Evolutionary conservation across 768 basidiomycete species (phyloP), one percentile per base, ranked within the genome.

Genomic region (Cystofilobasidium bisporidii): DNA sequence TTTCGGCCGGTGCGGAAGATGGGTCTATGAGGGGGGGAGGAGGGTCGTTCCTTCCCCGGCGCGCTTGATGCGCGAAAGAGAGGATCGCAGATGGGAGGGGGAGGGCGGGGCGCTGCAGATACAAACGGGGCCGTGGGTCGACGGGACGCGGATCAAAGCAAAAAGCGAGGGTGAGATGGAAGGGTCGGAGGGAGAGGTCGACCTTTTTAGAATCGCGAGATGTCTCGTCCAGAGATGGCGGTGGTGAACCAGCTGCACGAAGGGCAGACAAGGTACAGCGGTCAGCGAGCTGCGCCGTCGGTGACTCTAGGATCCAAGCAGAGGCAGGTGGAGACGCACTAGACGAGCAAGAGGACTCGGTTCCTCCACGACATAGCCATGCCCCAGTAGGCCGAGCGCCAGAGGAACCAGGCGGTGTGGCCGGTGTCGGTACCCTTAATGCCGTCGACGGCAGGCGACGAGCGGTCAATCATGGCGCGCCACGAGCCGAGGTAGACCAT

Each of bases 401-500:
- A 69, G n/a, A 69, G 55, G 63, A 69, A 64, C 68, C 68, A 69
- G 38, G 68, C 68, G 2, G 57, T 24, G 26, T 28, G 15, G 28
- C 68, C 68, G 17, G 53, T 48, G 40, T 47, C 68, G 24, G 50
- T 64, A 20, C 68, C 68, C 68, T 69, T 69, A 18, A 64, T 40
- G 24, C 68, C 68, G 28, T 58, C 56, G 18, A 69, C 68, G 28
- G 63, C 47, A 3, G 32, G 41, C 18, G 63, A 30, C 20, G 68
- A 41, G 59, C 68, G 62, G 45, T 69, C 68, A 15, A 69, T 40
- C 57, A 69, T 63, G 28, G 61, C 68, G n/a, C 58, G 53, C 63
- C 56, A 60, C 40, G 56, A 41, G 45, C 68, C 68, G 57, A 69
- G 57, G 57, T 64, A 69, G 32, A 90, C 88, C 74, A 91, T 77